Conservation (phyloP, 306 rosid species). For the Lagenaria siceraria region DNA sequence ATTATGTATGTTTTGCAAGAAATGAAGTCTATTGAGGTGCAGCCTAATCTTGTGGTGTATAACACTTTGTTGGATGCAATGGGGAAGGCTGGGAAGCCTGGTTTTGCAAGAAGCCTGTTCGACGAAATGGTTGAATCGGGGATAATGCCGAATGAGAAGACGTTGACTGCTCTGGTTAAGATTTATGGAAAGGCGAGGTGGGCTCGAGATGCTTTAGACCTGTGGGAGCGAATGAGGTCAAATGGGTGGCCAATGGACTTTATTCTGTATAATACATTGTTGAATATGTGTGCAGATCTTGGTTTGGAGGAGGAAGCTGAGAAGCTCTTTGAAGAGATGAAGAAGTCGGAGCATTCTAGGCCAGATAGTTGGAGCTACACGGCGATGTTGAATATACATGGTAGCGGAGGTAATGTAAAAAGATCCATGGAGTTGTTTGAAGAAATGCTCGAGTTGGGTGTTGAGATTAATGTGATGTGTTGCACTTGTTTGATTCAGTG, state of each 20-base stretch:
- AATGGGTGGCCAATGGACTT: conserved; percentile 84
- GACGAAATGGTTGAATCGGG: conserved; percentile 76
- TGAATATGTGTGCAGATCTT: conserved; percentile 92
- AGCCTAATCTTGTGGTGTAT: conserved; percentile 78
- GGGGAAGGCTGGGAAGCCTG: conserved; percentile 97
- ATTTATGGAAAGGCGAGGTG: conserved; percentile 92
- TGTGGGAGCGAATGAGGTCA: conserved; percentile 70
- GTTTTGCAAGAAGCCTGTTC: conserved; percentile 70
- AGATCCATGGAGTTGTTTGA: conserved; percentile 65
- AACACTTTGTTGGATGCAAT: conserved; percentile 86
- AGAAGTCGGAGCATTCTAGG: conserved; percentile 33
- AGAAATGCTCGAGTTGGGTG: conserved; percentile 54
- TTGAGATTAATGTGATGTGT: conserved; percentile 78
- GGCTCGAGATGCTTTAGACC: conserved; percentile 67
- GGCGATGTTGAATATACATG: conserved; percentile 79
- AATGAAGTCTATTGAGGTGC: conserved; percentile 64
- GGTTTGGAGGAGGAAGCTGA: conserved; percentile 90
- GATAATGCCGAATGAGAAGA: conserved; percentile 65
- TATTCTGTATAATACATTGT: conserved; percentile 65
- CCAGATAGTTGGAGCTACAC: conserved; percentile 94
- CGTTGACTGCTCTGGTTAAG: conserved; percentile 69
- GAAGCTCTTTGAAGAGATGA: conserved; percentile 68
- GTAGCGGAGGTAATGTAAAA: conserved; percentile 61
- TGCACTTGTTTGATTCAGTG: conserved; percentile 90
- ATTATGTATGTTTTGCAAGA: conserved; percentile 75